Conservation (phyloP, 73 alveolate species). For the Durusdinium trenchii region DNA sequence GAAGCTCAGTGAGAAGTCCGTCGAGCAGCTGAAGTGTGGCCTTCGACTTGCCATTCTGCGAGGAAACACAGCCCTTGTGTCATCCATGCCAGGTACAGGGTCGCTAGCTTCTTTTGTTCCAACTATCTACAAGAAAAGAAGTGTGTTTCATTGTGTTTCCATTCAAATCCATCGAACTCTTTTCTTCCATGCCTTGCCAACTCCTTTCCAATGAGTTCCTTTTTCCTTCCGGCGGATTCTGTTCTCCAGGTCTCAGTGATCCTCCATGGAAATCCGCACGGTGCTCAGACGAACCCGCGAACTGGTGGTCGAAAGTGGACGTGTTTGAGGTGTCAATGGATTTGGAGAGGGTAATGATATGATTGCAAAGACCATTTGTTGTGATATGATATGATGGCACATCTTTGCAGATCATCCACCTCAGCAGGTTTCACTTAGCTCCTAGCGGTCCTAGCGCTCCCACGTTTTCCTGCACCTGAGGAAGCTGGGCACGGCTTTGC, state of each 20-base stretch:
- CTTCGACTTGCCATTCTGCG: not conserved
- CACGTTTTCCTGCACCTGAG: not conserved
- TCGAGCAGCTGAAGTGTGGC: not conserved
- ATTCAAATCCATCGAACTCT: no score
- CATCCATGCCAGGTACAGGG: no score
- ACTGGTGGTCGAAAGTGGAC: not conserved
- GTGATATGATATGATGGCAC: not conserved
- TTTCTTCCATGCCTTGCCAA: not conserved
- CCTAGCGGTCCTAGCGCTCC: no score
- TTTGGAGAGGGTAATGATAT: not conserved
- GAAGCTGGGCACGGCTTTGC: slow-evolving; percentile 86
- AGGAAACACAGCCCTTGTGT: no score
- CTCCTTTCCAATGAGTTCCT: not conserved
- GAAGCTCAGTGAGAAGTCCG: not conserved
- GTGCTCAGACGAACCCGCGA: not conserved
- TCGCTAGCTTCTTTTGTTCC: no score
- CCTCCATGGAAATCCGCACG: slow-evolving; percentile 84
- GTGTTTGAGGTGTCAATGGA: not conserved
- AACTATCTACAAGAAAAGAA: no score
- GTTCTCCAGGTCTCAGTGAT: slow-evolving; percentile 72
- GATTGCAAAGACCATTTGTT: not conserved
- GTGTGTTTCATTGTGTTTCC: no score
- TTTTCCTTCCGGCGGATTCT: not conserved
- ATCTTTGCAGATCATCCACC: not conserved
- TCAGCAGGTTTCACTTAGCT: not conserved